Conservation (phyloP, 345 rosid species). For the Eutrema heterophyllum region DNA sequence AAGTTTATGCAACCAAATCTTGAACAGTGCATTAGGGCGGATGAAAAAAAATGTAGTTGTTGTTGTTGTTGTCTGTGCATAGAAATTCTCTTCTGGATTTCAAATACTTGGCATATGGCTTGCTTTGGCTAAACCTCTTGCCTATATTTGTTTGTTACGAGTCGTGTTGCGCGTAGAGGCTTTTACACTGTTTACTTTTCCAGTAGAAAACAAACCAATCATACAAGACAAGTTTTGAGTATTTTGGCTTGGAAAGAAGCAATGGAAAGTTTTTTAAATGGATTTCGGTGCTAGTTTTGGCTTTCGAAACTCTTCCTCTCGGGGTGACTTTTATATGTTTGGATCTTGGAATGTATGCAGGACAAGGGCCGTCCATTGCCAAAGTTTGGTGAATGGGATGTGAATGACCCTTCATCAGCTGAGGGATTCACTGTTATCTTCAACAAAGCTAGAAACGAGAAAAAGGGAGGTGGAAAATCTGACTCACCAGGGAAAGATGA, state of each 20-base stretch:
- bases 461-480: constrained; percentile 39
- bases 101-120: too few relatives aligned
- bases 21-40: neutral
- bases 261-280: neutral
- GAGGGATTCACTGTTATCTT: constrained; percentile 57
- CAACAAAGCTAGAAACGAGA: constrained; percentile 61
- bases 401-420: constrained; percentile 54
- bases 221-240: neutral
- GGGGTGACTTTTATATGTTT: neutral
- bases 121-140: too few relatives aligned
- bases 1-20: neutral
- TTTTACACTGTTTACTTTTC: neutral
- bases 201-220: neutral
- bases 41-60: neutral
- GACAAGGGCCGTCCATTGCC: constrained; percentile 54
- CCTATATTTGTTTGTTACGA: too few relatives aligned
- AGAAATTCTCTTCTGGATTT: neutral
- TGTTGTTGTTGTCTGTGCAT: neutral
- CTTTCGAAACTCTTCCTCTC: neutral
- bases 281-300: neutral
- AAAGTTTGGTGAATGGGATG: constrained; percentile 63
- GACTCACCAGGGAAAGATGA: constrained; percentile 42
- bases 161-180: neutral
- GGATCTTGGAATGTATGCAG: constrained; percentile 13
- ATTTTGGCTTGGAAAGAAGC: neutral